A percentile compares a stretch with the other conserved stretches of the same genome.
phyloP scores from a whole-genome alignment of 1,284 basidiomycete species.

The Sporisorium graminicola region DNA sequence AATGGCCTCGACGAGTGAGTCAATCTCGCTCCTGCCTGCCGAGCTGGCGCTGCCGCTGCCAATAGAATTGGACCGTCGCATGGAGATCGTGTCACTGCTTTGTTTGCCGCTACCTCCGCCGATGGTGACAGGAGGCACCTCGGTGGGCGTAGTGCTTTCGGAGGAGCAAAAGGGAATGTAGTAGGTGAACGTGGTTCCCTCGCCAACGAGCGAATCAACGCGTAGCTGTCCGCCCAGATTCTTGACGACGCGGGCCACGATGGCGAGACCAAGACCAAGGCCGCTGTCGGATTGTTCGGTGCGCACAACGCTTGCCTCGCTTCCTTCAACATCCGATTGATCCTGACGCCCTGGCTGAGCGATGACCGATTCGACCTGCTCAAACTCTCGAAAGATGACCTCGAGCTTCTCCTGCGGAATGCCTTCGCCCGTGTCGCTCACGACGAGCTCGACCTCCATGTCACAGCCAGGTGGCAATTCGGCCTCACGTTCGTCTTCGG shows the following conservation, averaged over 20 bases:
- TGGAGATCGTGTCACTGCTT: constrained; percentile 32
- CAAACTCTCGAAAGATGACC: constrained; percentile 86
- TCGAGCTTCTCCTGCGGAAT: constrained; percentile 81
- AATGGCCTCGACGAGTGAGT: constrained; percentile 79
- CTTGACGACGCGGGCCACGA: constrained; percentile 85
- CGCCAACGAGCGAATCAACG: constrained; percentile 79
- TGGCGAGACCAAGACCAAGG: constrained; percentile 80
- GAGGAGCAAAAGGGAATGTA: constrained; percentile 75
- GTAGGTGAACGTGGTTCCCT: constrained; percentile 82
- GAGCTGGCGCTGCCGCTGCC: constrained; percentile 56
- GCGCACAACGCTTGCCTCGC: constrained; percentile 26
- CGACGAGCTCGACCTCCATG: constrained; percentile 79
- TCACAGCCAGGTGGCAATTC: constrained; percentile 51
- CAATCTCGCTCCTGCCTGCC: constrained; percentile 73
- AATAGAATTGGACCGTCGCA: constrained; percentile 52
- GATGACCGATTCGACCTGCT: constrained; percentile 79
- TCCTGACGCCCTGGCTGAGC: constrained; percentile 40
- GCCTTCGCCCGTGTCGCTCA: constrained; percentile 83
- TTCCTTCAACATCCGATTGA: constrained; percentile 13
- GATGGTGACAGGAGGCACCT: constrained; percentile 20
- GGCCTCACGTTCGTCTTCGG: constrained; percentile 36
- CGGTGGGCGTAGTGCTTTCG: constrained; percentile 34
- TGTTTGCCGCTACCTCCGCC: constrained; percentile 27
- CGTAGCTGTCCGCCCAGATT: constrained; percentile 84
- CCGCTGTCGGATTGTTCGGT: constrained; percentile 48